Base-by-base conservation (phyloP, 768 basidiomycete species). In the Piloderma croceum region DNA sequence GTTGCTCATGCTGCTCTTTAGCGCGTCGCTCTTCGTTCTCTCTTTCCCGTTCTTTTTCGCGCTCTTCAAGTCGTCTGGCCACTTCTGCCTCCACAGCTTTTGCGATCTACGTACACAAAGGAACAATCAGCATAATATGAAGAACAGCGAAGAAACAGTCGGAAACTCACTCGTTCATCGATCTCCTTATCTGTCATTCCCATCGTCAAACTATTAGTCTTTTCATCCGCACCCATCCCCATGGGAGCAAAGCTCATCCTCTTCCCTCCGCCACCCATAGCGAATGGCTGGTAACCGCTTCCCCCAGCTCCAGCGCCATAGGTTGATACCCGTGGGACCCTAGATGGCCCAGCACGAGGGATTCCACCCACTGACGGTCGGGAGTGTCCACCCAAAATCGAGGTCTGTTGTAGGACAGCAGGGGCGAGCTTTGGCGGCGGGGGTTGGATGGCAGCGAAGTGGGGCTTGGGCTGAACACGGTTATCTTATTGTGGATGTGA, bases 31-130 rank as follows among this genome's bases (percentile, higher is more conserved):
- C 53, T 9, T 29, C 27, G 9, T 45, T 35, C 42, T 56, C 47
- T 49, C 49, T 22, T 31, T 20, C 10, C 29, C 49, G 2, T 50
- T 2, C 24, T 62, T 61, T 13, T 48, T 38, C 36, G 41, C 58
- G 54, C 32, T 68, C 64, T 19, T 35, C 79, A 36, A 90, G 60
- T 21, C 83, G 73, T 45, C 81, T 68, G 12, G 79, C 74, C 39
- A 84, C 84, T 56, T 89, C 83, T 6, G 67, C 72, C 64, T 88
- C 82, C 22, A 89, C 86, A 6, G 79, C 81, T 47, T 68, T 76
- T 34, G 81, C 76, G 41, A 89, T 86, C 84, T 84, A 6, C 27
- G 27, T 15, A 29, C 9, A 17, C 17, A 29, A 5, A 17, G 19
- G 31, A 6, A 36, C 33, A 23, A 21, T 44, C 38, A 20, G 45